Evolutionary conservation across 441 rosid species (phyloP).

Genomic region (Manihot esculenta): DNA sequence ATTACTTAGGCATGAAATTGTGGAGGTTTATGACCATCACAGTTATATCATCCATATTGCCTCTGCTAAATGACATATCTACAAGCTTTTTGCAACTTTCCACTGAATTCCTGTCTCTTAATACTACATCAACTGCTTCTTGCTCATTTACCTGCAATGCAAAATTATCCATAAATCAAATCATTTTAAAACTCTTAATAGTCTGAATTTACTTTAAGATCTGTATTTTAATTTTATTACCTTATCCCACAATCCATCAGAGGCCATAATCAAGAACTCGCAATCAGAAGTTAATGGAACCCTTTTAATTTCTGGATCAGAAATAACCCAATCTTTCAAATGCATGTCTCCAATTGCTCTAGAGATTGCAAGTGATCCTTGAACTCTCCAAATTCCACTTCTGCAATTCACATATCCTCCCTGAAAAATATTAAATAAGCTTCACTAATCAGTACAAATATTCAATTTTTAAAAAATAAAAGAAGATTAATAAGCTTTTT

Average conservation of each 20-base stretch:
- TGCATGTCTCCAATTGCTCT: constrained; percentile 53
- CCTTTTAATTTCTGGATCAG: constrained; percentile 45
- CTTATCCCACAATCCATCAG: constrained; percentile 64
- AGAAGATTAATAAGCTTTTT: too few relatives aligned
- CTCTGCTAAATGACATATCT: constrained; percentile 35
- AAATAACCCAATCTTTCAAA: constrained; percentile 49
- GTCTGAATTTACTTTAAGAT: too few relatives aligned
- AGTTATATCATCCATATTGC: constrained; percentile 44
- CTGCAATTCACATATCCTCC: constrained; percentile 45
- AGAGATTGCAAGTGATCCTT: constrained; percentile 49
- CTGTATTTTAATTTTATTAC: too few relatives aligned
- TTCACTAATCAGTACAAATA: too few relatives aligned
- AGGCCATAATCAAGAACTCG: constrained; percentile 47
- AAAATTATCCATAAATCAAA: background rate
- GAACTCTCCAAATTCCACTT: constrained; percentile 49
- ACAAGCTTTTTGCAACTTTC: constrained; percentile 43
- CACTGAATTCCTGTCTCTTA: constrained; percentile 16
- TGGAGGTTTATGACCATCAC: constrained; percentile 42
- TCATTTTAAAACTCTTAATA: too few relatives aligned
- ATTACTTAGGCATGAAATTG: constrained; percentile 13
- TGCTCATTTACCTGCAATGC: constrained; percentile 37
- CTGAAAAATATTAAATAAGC: constrained; percentile 21
- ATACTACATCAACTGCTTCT: constrained; percentile 48
- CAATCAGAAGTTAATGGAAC: constrained; percentile 38
- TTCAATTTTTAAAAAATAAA: too few relatives aligned